phyloP scores from a whole-genome alignment of 2,329 filamentous ascomycete species.

The Ceratocystis alfenasii region DNA sequence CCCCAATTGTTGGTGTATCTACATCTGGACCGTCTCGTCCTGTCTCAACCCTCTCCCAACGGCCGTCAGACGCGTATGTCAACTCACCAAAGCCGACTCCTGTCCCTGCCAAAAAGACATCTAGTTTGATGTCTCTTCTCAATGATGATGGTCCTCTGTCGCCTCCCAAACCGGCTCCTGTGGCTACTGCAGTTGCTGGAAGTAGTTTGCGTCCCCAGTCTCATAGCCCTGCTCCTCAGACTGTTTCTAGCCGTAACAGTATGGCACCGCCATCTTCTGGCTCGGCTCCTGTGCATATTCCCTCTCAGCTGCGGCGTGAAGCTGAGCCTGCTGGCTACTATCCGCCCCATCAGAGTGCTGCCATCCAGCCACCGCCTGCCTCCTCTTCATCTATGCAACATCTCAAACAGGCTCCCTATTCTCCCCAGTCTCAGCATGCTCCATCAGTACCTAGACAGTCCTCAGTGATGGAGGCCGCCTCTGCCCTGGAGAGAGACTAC shows the following conservation, averaged over 20 bases:
- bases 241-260: conserved; percentile 32
- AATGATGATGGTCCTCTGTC: conserved; percentile 45
- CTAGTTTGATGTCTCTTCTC: conserved; percentile 50
- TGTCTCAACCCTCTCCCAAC: conserved; percentile 12
- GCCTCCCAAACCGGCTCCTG: conserved; percentile 33
- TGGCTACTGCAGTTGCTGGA: conserved; percentile 39
- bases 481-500: conserved; percentile 37
- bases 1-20: not conserved
- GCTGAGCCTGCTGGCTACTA: conserved; percentile 35
- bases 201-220: conserved; percentile 37
- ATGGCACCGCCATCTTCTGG: conserved; percentile 29
- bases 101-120: conserved; percentile 43
- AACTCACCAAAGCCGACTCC: conserved; percentile 24
- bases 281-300: conserved; percentile 28
- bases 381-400: conserved; percentile 39
- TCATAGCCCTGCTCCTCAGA: conserved; percentile 26
- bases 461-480: conserved; percentile 31
- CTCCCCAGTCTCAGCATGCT: conserved; percentile 40
- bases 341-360: conserved; percentile 32
- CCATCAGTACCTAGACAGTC: conserved; percentile 33
- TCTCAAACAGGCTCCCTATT: conserved; percentile 39
- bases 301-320: conserved; percentile 39
- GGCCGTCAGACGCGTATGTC: conserved; percentile 12
- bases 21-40: not conserved
- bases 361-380: conserved; percentile 24